Evolutionary conservation across 2,329 filamentous ascomycete species (phyloP).

Genomic region (Epichloe aotearoae): DNA sequence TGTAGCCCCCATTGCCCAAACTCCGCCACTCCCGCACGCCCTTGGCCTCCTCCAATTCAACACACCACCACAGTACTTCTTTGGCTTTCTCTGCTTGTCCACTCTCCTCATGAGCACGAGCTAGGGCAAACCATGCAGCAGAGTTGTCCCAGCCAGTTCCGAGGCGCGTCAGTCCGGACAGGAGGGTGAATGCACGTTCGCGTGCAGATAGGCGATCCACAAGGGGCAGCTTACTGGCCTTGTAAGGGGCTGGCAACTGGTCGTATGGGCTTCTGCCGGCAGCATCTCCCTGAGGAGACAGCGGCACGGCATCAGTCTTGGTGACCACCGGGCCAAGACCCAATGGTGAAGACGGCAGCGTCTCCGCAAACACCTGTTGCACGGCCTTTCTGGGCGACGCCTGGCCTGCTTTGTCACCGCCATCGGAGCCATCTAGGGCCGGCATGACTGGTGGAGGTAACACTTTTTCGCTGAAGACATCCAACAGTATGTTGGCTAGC

Average conservation of each 20-base stretch:
- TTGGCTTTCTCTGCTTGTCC: constrained; percentile 79
- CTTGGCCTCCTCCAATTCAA: constrained; percentile 79
- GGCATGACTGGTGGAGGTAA: constrained; percentile 44
- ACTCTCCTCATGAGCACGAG: constrained; percentile 76
- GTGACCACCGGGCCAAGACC: constrained; percentile 27
- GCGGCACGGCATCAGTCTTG: constrained; percentile 5
- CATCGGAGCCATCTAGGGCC: constrained; percentile 16
- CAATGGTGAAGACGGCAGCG: constrained; percentile 31
- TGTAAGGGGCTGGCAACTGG: constrained; percentile 38
- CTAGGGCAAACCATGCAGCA: constrained; percentile 86
- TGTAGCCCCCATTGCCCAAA: constrained; percentile 53
- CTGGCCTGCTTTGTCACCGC: background rate
- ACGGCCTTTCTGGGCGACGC: background rate
- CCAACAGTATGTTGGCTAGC: constrained; percentile 72
- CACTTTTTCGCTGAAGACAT: constrained; percentile 62
- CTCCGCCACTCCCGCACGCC: constrained; percentile 69
- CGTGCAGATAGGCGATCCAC: constrained; percentile 78
- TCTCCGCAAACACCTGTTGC: constrained; percentile 1
- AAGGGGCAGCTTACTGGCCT: constrained; percentile 50
- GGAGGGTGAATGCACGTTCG: constrained; percentile 74
- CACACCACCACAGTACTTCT: constrained; percentile 93
- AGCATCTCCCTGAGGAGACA: constrained; percentile 13
- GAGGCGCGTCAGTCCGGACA: constrained; percentile 72
- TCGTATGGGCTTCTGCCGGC: constrained; percentile 13
- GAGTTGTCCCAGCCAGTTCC: constrained; percentile 81